phyloP scores from a whole-genome alignment of 2,329 filamentous ascomycete species.

The Pyrenochaeta sp. region DNA sequence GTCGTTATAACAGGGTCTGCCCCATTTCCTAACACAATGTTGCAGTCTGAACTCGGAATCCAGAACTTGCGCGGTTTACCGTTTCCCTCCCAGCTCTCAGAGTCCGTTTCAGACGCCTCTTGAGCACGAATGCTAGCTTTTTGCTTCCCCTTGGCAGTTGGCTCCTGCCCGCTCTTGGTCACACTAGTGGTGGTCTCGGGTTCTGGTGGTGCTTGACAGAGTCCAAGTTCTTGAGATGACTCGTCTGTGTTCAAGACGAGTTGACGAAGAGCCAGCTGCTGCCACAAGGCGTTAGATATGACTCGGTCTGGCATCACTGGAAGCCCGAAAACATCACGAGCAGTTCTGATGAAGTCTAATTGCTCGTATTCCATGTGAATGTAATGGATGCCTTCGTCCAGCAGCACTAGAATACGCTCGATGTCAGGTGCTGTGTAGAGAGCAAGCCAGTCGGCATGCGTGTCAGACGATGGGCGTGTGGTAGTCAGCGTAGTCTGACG shows the following conservation, averaged over 20 bases:
- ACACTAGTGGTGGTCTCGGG: slow-evolving; percentile 25
- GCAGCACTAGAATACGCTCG: slow-evolving; percentile 62
- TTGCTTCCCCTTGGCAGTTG: slow-evolving; percentile 56
- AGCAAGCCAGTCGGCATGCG: slow-evolving; percentile 58
- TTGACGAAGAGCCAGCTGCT: slow-evolving; percentile 65
- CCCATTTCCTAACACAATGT: slow-evolving; percentile 64
- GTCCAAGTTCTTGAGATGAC: slow-evolving; percentile 61
- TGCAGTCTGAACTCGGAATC: slow-evolving; percentile 65
- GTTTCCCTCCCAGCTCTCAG: slow-evolving; percentile 63
- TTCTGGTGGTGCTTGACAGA: slow-evolving; percentile 56
- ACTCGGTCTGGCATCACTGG: slow-evolving; percentile 65
- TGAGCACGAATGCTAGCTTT: slow-evolving; percentile 31
- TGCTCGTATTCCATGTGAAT: slow-evolving; percentile 68
- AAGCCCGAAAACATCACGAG: slow-evolving; percentile 62
- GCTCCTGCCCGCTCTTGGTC: slow-evolving; percentile 30
- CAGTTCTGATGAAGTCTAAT: slow-evolving; percentile 61
- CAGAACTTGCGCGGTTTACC: slow-evolving; percentile 65
- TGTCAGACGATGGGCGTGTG: slow-evolving; percentile 51
- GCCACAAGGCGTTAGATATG: slow-evolving; percentile 65
- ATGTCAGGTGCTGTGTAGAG: slow-evolving; percentile 64
- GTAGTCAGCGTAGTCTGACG: slow-evolving; percentile 54
- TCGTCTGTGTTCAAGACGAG: slow-evolving; percentile 63
- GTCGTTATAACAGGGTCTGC: slow-evolving; percentile 62
- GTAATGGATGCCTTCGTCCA: slow-evolving; percentile 68
- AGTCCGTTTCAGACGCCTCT: slow-evolving; percentile 50